Conservation (phyloP, 352 stramenopile species). For the Phytophthora ramorum region DNA sequence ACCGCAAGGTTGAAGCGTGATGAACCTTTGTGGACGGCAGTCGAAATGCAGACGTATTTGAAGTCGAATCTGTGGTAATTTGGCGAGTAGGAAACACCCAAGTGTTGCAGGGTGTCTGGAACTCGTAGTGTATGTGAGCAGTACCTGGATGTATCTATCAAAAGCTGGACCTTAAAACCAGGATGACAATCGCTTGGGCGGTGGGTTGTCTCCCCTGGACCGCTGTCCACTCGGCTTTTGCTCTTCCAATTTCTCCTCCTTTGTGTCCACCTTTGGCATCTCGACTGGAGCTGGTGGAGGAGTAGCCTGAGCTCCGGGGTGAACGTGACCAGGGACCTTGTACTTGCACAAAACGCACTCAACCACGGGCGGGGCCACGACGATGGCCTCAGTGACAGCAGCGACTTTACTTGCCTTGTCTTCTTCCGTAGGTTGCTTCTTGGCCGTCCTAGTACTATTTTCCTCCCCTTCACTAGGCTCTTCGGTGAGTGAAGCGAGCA, state of each 20-base stretch:
- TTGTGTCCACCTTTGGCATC: background rate
- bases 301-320: conserved; percentile 26
- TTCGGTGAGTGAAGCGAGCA: conserved; percentile 51
- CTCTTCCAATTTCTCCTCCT: conserved; percentile 3
- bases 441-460: conserved; percentile 4
- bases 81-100: too few relatives aligned
- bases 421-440: background rate
- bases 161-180: conserved; percentile 49
- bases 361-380: conserved; percentile 24
- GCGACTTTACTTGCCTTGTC: background rate
- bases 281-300: conserved; percentile 21
- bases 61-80: too few relatives aligned
- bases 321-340: conserved; percentile 64
- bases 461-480: conserved; percentile 39
- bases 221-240: conserved; percentile 21
- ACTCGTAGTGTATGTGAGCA: too few relatives aligned
- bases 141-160: background rate
- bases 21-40: too few relatives aligned
- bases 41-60: background rate
- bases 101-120: too few relatives aligned
- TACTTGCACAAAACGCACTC: conserved; percentile 68
- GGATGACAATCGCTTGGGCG: conserved; percentile 53
- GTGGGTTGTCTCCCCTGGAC: conserved; percentile 23
- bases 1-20: too few relatives aligned
- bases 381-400: conserved; percentile 10